A percentile compares a stretch with the other conserved stretches of the same genome.
phyloP scores from a whole-genome alignment of 441 rosid genomes.

The Mallotus japonicus region DNA sequence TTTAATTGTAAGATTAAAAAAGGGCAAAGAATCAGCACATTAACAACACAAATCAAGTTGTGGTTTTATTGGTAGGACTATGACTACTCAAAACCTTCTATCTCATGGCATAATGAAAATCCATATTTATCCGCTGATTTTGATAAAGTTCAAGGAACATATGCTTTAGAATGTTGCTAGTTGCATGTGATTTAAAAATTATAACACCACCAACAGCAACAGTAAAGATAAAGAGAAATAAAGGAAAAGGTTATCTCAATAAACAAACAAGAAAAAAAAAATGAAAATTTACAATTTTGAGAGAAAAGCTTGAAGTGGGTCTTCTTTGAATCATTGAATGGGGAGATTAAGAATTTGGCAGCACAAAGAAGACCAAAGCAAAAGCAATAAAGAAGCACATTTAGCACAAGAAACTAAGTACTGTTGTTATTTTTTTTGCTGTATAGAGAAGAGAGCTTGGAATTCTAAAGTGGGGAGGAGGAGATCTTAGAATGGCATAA shows the following conservation, averaged over 20 bases:
- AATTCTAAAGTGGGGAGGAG: constrained; percentile 51
- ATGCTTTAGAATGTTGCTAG: constrained; percentile 60
- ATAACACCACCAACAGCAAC: constrained; percentile 22
- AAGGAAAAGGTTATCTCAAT: constrained; percentile 39
- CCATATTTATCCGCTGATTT: constrained; percentile 27
- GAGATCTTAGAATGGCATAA: constrained; percentile 55
- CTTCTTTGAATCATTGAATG: constrained; percentile 40
- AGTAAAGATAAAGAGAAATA: constrained; percentile 36
- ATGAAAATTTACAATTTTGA: constrained; percentile 1
- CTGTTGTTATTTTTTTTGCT: constrained; percentile 34
- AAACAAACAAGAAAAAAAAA: constrained; percentile 30
- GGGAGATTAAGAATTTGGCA: constrained; percentile 37
- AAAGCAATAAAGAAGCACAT: constrained; percentile 54
- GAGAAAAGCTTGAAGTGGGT: constrained; percentile 29
- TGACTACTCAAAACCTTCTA: constrained; percentile 30
- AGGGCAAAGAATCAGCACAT: constrained; percentile 38
- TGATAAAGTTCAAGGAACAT: constrained; percentile 39
- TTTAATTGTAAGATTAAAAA: constrained; percentile 32
- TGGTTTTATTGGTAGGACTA: constrained; percentile 29
- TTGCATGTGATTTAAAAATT: constrained; percentile 46
- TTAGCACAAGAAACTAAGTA: constrained; percentile 51
- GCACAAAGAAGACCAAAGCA: constrained; percentile 31
- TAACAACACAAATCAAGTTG: constrained; percentile 29
- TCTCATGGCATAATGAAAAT: constrained; percentile 29
- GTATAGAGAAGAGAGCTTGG: constrained; percentile 68